Percentiles rank a stretch among this genome's conserved stretches.
These are phyloP conservation scores for Aureobasidium sp. DNA, from an alignment of 2,329 filamentous ascomycete genomes.

Conservation along the genomic window DNA sequence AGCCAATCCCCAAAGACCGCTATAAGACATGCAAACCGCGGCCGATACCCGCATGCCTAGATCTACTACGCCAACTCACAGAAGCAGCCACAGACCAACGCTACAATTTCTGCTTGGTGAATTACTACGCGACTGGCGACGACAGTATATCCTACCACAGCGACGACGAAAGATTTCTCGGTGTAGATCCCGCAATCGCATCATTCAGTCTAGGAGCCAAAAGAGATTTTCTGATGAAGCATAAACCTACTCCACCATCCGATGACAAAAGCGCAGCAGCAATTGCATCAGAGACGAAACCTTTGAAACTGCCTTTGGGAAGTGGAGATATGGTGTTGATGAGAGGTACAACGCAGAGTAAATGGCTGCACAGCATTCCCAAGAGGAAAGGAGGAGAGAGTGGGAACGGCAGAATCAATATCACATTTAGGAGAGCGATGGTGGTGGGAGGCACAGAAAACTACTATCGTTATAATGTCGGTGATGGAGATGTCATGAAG, in stretches of 20 bases:
- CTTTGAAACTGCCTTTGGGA: slow-evolving; percentile 48
- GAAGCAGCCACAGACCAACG: slow-evolving; percentile 58
- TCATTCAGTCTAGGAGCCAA: slow-evolving; percentile 66
- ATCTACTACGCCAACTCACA: slow-evolving; percentile 54
- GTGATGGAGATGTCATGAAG: slow-evolving; percentile 57
- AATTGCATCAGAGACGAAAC: slow-evolving; percentile 22
- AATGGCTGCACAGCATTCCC: slow-evolving; percentile 72
- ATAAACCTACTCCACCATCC: slow-evolving; percentile 52
- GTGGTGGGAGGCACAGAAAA: slow-evolving; percentile 69
- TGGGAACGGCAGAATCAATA: slow-evolving; percentile 60
- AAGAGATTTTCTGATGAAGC: slow-evolving; percentile 72
- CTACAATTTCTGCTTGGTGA: slow-evolving; percentile 76
- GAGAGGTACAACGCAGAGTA: slow-evolving; percentile 65
- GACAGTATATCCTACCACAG: slow-evolving; percentile 76
- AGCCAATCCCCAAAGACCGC: slow-evolving; percentile 37
- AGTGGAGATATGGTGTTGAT: slow-evolving; percentile 76
- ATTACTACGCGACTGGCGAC: slow-evolving; percentile 71
- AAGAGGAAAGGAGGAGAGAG: slow-evolving; percentile 61
- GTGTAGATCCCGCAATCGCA: slow-evolving; percentile 61
- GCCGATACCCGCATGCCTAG: slow-evolving; percentile 64
- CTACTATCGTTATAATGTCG: slow-evolving; percentile 79
- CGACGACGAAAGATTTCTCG: slow-evolving; percentile 73
- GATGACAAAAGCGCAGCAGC: slow-evolving; percentile 27
- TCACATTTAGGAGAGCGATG: slow-evolving; percentile 68
- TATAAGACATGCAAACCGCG: slow-evolving; percentile 54